These are phyloP conservation scores for Mycena floridula DNA, from an alignment of 768 basidiomycete genomes.

Conservation along the genomic window DNA sequence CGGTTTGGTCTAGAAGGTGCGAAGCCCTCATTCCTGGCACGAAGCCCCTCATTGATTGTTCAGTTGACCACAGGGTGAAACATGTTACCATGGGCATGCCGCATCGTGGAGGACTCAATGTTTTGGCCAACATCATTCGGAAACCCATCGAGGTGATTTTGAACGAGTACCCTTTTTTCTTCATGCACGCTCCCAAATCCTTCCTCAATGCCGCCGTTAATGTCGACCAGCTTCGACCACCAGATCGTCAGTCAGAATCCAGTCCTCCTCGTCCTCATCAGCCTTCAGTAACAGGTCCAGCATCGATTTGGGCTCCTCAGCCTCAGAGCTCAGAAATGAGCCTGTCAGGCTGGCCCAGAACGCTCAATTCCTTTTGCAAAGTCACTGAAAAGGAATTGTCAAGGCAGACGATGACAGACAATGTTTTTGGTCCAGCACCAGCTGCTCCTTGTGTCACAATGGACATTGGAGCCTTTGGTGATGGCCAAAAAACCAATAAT, in stretches of 20 bases:
- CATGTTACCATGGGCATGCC: slow-evolving; percentile 99
- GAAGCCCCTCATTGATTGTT: slow-evolving; percentile 98
- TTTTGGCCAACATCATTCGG: slow-evolving; percentile 96
- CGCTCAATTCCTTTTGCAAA: slow-evolving; percentile 56
- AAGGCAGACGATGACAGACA: slow-evolving; percentile 36
- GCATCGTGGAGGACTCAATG: slow-evolving; percentile 96
- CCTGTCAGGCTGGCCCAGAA: slow-evolving; percentile 70
- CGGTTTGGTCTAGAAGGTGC: slow-evolving; percentile 99
- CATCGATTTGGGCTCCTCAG: slow-evolving; percentile 82
- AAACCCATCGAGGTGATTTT: slow-evolving; percentile 98
- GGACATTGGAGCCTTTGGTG: slow-evolving; percentile 73
- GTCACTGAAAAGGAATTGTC: slow-evolving; percentile 36
- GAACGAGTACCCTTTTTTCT: no score
- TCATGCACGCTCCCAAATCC: no score
- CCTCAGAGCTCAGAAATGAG: slow-evolving; percentile 59
- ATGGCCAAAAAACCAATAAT: slow-evolving; percentile 62
- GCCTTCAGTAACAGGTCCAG: slow-evolving; percentile 15
- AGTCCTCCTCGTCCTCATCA: slow-evolving; percentile 8
- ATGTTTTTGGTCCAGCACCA: slow-evolving; percentile 59
- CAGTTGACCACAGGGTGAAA: slow-evolving; percentile 94
- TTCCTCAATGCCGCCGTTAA: no score
- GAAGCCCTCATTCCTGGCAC: slow-evolving; percentile 97
- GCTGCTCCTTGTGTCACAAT: slow-evolving; percentile 24
- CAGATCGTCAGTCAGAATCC: no score
- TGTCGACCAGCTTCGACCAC: no score